Evolutionary conservation across 2,329 filamentous ascomycete genomes (phyloP), one percentile per base, ranked within the genome.

Genomic region (Phialophora expanda): DNA sequence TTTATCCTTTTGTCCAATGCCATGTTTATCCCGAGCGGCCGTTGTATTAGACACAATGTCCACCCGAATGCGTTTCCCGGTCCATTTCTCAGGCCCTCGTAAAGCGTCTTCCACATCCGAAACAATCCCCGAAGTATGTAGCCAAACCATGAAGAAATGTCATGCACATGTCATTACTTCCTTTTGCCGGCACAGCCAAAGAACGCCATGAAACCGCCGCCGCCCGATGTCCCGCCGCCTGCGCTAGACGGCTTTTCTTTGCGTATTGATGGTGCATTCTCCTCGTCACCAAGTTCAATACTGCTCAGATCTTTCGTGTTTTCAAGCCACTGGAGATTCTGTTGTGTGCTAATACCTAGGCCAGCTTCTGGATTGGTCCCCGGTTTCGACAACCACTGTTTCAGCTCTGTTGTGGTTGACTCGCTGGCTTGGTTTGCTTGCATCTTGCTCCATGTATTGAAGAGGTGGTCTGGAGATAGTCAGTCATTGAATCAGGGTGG

Each of bases 381-480:
- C 3, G 68, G 69, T 30, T 53, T 66, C 44, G 68, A 60, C 8
- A 71, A 59, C 68, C 70, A 71, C 26, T 66, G 54, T 32, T 66
- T 66, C 41, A 72, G 44, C 11, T 72, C 64, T 30, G 28, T 56
- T n/a, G 64, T 69, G 17, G 66, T 68, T 58, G 68, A 46, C 17
- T 69, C 64, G 28, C 55, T 62, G 26, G 56, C 68, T 59, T 62
- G 67, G 58, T 67, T 69, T 34, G 65, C 61, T 64, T 72, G 68
- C 71, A 72, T 72, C 38, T 65, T 67, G 54, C 50, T 67, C 71
- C 71, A 72, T n/a, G 68, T 71, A 22, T 67, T 64, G 54, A 72
- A 71, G 8, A 72, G 66, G 34, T 71, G 69, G 64, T 72, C 71
- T 72, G 48, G 24, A 24, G 24, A 53, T 28, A 4, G 44, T 70